Evolutionary conservation across 108 stramenopile species (phyloP).

Genomic region (Cyclotella kingstonii): DNA sequence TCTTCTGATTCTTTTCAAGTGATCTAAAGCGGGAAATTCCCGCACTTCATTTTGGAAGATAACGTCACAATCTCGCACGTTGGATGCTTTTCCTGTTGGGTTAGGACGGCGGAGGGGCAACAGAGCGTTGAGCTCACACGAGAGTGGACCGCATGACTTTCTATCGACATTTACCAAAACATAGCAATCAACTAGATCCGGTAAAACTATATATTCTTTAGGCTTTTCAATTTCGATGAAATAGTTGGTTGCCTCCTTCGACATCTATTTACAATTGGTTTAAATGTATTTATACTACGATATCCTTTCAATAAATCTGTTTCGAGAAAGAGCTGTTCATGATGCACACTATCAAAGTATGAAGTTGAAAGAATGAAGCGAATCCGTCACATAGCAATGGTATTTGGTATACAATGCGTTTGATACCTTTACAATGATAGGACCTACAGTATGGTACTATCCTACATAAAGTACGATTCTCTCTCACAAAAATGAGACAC

Average conservation of each 20-base stretch:
- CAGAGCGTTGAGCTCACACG: constrained; percentile 21
- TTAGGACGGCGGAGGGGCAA: constrained; percentile 22
- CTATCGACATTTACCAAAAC: constrained; percentile 25
- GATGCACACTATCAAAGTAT: no score
- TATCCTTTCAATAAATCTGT: no score
- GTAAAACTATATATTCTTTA: background rate
- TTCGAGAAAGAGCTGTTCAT: no score
- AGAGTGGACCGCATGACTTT: constrained; percentile 17
- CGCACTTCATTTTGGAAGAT: background rate
- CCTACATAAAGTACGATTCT: no score
- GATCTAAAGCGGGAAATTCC: constrained; percentile 21
- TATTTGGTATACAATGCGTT: no score
- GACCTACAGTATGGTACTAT: no score
- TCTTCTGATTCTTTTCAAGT: constrained; percentile 26
- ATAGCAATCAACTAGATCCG: constrained; percentile 31
- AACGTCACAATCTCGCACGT: background rate
- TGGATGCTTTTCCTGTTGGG: background rate
- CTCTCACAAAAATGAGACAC: no score
- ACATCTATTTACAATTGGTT: background rate
- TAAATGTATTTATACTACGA: background rate
- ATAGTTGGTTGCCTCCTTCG: background rate
- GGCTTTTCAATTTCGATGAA: constrained; percentile 34
- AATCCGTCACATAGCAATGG: no score
- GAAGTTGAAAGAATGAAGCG: no score
- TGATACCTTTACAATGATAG: no score